These are phyloP conservation scores for Pezicula neosporulosa DNA, from an alignment of 2,329 filamentous ascomycete species.

Conservation along the genomic window DNA sequence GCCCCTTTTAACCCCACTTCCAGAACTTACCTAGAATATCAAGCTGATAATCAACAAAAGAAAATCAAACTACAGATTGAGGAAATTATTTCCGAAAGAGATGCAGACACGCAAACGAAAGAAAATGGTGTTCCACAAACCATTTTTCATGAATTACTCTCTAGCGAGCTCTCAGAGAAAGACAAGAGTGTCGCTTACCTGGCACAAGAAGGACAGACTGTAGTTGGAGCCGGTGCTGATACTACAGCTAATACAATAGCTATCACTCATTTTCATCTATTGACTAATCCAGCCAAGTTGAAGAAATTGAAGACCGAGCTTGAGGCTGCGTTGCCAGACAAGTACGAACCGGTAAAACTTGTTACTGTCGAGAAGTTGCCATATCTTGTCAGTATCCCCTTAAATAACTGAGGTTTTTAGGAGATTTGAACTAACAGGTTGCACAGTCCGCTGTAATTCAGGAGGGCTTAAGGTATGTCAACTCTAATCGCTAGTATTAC, in stretches of 20 bases:
- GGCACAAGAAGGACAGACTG: constrained; percentile 15
- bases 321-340: constrained; percentile 8
- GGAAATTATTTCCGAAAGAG: constrained; percentile 2
- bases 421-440: background rate
- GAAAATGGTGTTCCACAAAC: constrained; percentile 4
- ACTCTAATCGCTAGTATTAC: constrained; percentile 4
- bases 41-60: background rate
- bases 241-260: constrained; percentile 12
- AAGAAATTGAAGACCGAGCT: constrained; percentile 31
- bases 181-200: constrained; percentile 12
- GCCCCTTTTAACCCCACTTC: background rate
- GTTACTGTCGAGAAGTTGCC: constrained; percentile 22
- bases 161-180: constrained; percentile 7
- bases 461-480: constrained; percentile 5
- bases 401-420: background rate
- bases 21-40: background rate
- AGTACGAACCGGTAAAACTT: constrained; percentile 4
- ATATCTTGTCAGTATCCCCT: constrained; percentile 14
- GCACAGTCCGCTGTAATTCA: background rate
- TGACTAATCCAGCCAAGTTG: constrained; percentile 12
- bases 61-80: constrained; percentile 7
- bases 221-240: constrained; percentile 17
- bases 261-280: constrained; percentile 11
- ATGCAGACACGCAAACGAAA: constrained; percentile 4
- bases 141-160: constrained; percentile 14